These are phyloP conservation scores for Hanseniaspora guilliermondii DNA, from an alignment of 805 yeast species.

Conservation along the genomic window DNA sequence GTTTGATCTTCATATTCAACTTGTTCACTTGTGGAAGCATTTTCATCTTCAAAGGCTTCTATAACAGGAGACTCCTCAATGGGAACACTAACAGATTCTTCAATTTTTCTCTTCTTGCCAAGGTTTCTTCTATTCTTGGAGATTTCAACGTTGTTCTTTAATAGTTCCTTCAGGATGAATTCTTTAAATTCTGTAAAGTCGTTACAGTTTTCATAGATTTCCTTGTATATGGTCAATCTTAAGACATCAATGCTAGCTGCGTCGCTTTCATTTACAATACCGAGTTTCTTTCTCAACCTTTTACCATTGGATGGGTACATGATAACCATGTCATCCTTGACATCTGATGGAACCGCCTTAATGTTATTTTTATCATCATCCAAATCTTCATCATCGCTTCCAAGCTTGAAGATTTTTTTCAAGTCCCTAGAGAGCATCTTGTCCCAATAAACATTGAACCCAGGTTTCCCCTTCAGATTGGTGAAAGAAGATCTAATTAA, in stretches of 20 bases:
- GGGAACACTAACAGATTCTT: too few species aligned
- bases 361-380: background rate
- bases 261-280: background rate
- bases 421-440: background rate
- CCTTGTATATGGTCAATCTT: conserved; percentile 4
- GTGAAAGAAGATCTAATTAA: conserved; percentile 8
- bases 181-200: conserved; percentile 8
- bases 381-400: background rate
- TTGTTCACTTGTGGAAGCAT: background rate
- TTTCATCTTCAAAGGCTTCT: background rate
- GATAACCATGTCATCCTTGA: background rate
- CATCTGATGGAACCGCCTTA: background rate
- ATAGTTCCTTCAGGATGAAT: background rate
- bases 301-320: background rate
- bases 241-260: conserved; percentile 1
- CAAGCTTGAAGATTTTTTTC: background rate
- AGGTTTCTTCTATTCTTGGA: background rate
- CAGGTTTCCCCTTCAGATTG: conserved; percentile 1
- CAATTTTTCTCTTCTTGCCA: background rate
- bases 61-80: background rate
- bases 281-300: background rate
- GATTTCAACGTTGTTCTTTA: conserved; percentile 4
- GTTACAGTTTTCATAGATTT: conserved; percentile 11
- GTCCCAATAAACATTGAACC: conserved; percentile 11
- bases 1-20: background rate